Base-by-base conservation (phyloP, 495 filamentous ascomycete species). In the Aspergillus taichungensis region DNA sequence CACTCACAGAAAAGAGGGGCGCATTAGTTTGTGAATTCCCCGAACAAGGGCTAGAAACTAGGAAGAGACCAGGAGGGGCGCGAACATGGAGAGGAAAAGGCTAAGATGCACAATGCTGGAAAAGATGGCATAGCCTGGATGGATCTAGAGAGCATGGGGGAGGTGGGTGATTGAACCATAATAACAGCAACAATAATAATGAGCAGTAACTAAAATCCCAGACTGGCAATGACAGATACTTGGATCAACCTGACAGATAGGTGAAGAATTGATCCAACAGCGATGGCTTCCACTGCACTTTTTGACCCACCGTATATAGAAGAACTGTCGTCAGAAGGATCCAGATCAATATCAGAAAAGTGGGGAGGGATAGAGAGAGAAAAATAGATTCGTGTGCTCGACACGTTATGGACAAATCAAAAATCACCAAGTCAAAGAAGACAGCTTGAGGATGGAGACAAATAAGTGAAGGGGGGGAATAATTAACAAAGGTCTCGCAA, bases 261-360 rank as follows among this genome's bases (percentile, higher is more conserved):
- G 43, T 48, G 43, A 51, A 43, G 29, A 54, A 46, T 28, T 41
- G 24, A 54, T 54, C 46, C 46, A 50, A 50, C 46, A 50, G 54
- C 51, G 51, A 45, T 33, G 51, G 40, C 54, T 57, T 49, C 54
- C 54, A 51, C 37, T 57, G 54, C 54, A 49, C 54, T 48, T 43
- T 46, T 46, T 52, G 47, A 30, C 48, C 50, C 51, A 54, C 43
- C 41, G 45, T 39, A 43, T 46, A 28, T 30, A 50, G 45, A 41
- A 45, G 45, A 40, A 37, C 40, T 34, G 40, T 43, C 43, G 39
- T 31, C 31, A 34, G 12, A 34, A 34, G 32, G 18, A 24, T 24
- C 4, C 18, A 24, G 4, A 24, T 2, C 18, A 24, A 24, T 24
- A 24, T 24, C 4, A 24, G 18, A 24, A 24, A 24, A 24, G 18